A percentile compares a stretch with the other conserved stretches of the same genome.
Evolutionary conservation across 2,329 filamentous ascomycete species (phyloP).

Genomic region (Elsinoe perseae): DNA sequence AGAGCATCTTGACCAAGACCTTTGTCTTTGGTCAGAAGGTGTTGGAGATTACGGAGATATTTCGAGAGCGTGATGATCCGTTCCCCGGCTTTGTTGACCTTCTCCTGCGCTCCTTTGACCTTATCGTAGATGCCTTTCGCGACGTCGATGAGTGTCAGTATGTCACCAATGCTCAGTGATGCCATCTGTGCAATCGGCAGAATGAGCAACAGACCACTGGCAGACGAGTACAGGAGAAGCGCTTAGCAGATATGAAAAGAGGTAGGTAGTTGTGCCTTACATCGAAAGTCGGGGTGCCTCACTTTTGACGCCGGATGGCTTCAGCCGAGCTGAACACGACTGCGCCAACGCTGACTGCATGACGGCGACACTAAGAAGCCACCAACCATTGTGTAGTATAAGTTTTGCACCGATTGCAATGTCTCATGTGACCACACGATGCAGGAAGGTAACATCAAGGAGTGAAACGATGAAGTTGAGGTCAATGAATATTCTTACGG

Average conservation of each 20-base stretch:
- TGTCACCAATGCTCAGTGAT: not conserved
- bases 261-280: not conserved
- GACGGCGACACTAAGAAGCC: not conserved
- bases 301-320: not conserved
- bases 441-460: no score
- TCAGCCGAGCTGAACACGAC: not conserved
- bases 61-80: not conserved
- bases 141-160: not conserved
- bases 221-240: not conserved
- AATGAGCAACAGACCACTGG: not conserved
- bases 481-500: no score
- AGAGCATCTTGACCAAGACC: not conserved
- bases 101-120: not conserved
- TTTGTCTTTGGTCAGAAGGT: not conserved
- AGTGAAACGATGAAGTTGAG: not conserved
- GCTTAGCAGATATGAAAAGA: not conserved
- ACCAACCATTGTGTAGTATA: not conserved
- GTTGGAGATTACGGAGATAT: not conserved
- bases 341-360: conserved; percentile 1
- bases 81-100: not conserved
- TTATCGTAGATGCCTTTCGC: not conserved
- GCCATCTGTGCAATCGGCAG: not conserved
- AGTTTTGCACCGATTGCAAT: no score
- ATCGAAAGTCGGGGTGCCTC: not conserved
- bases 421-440: not conserved